Evolutionary conservation across 2,329 filamentous ascomycete species (phyloP), one percentile per base, ranked within the genome.

Genomic region (Nemania sp.): DNA sequence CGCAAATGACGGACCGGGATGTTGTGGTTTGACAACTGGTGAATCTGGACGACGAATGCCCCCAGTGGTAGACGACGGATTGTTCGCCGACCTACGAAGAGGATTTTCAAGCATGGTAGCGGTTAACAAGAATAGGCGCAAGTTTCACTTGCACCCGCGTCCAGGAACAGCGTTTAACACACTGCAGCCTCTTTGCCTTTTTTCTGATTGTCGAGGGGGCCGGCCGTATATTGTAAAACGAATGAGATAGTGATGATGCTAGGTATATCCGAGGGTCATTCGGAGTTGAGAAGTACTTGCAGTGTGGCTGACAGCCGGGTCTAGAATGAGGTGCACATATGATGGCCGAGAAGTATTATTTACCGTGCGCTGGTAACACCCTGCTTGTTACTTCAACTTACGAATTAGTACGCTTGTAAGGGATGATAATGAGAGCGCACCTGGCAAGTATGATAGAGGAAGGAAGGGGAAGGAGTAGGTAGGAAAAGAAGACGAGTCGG

Each of bases 1-100:
- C 1, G 77, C 75, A 62, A 79, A 78, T 6, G 78, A 78, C 8
- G 72, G 68, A 15, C 73, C 69, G 43, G 62, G 27, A 8, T 69
- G 68, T 18, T 56, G 43, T 15, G 67, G 63, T 57, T 68, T 69
- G 24, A 60, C 58, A 24, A 71, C 65, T 1, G 73, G 67, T 15
- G 72, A 71, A 41, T 73, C 73, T 41, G 71, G 69, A 53, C 69
- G 73, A 70, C 62, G 64, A 67, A 65, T 54, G 22, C 56, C 56
- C n/a, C 41, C 59, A n/a, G 59, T 27, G 24, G 22, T 18, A 20
- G 52, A 15, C 52, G 58, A 35, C n/a, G 64, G 18, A 13, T 26
- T 22, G 24, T 62, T 70, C n/a, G 47, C 32, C 6, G 65, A 57
- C 22, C 29, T 49, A 20, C 56, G 64, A 38, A 68, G 58, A 18